Evolutionary conservation across 768 basidiomycete species (phyloP).

Genomic region (Hypholoma sublateritium): DNA sequence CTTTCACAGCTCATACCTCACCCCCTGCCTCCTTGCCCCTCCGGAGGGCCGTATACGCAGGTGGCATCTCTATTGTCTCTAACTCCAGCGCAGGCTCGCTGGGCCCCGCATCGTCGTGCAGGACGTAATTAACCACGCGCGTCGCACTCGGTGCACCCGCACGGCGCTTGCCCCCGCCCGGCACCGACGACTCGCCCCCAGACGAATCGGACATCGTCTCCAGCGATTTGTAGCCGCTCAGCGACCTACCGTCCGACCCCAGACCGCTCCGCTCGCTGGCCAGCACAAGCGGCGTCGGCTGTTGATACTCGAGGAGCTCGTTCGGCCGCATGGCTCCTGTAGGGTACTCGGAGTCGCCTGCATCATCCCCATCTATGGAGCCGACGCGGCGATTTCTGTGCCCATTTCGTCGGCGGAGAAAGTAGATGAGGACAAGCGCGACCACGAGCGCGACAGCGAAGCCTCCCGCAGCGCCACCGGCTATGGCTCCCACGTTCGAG

Average conservation of each 20-base stretch:
- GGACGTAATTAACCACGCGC: background rate
- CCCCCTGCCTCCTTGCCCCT: no score
- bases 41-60: background rate
- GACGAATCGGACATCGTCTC: no score
- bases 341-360: background rate
- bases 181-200: no score
- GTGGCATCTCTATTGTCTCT: background rate
- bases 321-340: background rate
- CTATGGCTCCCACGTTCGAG: background rate
- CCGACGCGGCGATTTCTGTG: background rate
- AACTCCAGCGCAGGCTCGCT: background rate
- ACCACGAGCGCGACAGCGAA: background rate
- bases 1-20: no score
- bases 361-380: background rate
- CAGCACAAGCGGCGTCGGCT: background rate
- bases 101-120: background rate
- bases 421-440: background rate
- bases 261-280: background rate
- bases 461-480: background rate
- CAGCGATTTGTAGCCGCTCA: no score
- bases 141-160: background rate
- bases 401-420: background rate
- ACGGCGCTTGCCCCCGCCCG: background rate
- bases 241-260: background rate
- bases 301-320: background rate